A percentile compares a stretch with the other conserved stretches of the same genome.
Evolutionary conservation across 73 alveolate species (phyloP).

Genomic region (Stentor coeruleus): DNA sequence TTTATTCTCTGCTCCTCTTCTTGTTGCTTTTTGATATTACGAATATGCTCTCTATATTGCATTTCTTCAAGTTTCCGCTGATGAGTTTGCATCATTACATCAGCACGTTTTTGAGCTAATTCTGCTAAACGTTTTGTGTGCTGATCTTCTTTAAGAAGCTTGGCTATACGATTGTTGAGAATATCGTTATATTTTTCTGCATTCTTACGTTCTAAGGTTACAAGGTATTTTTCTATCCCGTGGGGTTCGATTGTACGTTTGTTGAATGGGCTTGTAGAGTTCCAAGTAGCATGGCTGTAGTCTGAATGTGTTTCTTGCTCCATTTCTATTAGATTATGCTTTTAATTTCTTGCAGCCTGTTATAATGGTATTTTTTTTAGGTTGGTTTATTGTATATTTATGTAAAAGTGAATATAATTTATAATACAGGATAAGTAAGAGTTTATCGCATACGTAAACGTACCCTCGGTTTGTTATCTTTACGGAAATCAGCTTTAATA

Average conservation of each 20-base stretch:
- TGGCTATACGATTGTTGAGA: background rate
- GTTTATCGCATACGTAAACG: too few relatives aligned
- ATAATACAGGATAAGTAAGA: too few relatives aligned
- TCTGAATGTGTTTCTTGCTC: too few relatives aligned
- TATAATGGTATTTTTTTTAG: too few relatives aligned
- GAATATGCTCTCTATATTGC: background rate
- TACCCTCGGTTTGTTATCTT: too few relatives aligned
- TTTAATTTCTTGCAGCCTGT: too few relatives aligned
- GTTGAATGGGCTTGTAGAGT: background rate
- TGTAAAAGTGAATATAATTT: too few relatives aligned
- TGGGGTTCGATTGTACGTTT: background rate
- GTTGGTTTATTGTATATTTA: too few relatives aligned
- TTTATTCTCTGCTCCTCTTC: conserved; percentile 3
- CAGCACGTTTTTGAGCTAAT: background rate
- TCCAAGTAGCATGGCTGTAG: background rate
- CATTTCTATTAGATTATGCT: too few relatives aligned
- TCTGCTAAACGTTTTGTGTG: background rate
- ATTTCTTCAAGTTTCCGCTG: background rate
- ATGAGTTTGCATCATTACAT: background rate
- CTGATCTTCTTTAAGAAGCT: background rate
- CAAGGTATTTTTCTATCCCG: background rate
- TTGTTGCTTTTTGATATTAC: background rate
- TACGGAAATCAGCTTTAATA: too few relatives aligned
- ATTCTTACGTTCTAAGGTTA: background rate
- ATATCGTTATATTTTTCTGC: background rate